A percentile compares a stretch with the other conserved stretches of the same genome.
Evolutionary conservation across 2,329 filamentous ascomycete genomes (phyloP).

Genomic region (Chaetomium sp.): DNA sequence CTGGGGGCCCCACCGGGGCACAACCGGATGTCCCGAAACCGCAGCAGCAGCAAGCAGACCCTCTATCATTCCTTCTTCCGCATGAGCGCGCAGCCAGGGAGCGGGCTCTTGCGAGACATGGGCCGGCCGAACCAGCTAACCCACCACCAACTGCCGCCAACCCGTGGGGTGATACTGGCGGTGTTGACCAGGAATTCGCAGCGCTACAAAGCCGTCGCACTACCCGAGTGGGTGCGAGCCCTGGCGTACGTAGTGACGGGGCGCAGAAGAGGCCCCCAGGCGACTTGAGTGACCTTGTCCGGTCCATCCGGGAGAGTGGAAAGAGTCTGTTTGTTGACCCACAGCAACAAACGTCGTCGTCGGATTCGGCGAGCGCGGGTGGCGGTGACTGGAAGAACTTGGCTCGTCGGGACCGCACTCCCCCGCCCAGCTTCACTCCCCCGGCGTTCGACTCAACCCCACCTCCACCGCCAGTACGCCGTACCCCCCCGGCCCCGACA

Average conservation of each 20-base stretch:
- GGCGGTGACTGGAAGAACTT: slow-evolving; percentile 10
- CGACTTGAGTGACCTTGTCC: too few relatives aligned
- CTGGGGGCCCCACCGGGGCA: not conserved
- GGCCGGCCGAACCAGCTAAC: not conserved
- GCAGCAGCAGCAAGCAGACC: not conserved
- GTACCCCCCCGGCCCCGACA: too few relatives aligned
- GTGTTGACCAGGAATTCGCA: not conserved
- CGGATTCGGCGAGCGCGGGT: not conserved
- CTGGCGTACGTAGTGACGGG: too few relatives aligned
- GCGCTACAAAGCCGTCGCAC: not conserved
- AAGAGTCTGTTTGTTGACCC: too few relatives aligned
- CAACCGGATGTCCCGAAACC: not conserved
- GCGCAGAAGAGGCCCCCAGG: too few relatives aligned
- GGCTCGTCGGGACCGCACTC: slow-evolving; percentile 2
- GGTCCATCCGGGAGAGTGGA: too few relatives aligned
- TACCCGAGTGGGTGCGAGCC: too few relatives aligned
- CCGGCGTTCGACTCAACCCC: too few relatives aligned
- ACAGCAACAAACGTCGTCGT: not conserved
- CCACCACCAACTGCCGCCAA: not conserved
- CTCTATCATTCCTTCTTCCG: slow-evolving; percentile 7
- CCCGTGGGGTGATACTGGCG: too few relatives aligned
- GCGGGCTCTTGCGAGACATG: not conserved
- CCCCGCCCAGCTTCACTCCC: not conserved
- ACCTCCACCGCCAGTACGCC: too few relatives aligned
- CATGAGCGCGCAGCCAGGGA: slow-evolving; percentile 13